phyloP scores from a whole-genome alignment of 1,284 basidiomycete species.

The Leccinum subrobustum region DNA sequence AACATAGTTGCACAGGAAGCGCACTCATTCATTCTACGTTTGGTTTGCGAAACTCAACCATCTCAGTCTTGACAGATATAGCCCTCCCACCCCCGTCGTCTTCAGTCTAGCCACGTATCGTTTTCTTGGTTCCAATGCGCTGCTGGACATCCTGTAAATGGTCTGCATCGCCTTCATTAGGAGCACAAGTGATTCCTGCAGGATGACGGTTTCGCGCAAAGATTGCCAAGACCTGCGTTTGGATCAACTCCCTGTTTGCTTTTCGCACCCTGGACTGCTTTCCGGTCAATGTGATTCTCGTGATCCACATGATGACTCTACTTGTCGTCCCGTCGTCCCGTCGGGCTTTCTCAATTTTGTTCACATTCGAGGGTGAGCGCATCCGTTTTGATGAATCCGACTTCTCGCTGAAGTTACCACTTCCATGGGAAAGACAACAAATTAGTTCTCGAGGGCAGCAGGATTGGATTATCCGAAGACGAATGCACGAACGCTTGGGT shows the following conservation, averaged over 20 bases:
- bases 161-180: constrained; percentile 7
- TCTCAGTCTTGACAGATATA: constrained; percentile 20
- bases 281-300: constrained; percentile 7
- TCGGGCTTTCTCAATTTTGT: constrained; percentile 11
- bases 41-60: constrained; percentile 15
- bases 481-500: constrained; percentile 5
- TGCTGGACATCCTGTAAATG: constrained; percentile 19
- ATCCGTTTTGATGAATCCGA: constrained; percentile 1
- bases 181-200: constrained; percentile 4
- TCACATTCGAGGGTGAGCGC: constrained; percentile 9
- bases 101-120: constrained; percentile 19
- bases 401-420: constrained; percentile 26
- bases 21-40: constrained; percentile 8
- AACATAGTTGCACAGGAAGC: constrained; percentile 26
- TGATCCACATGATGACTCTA: constrained; percentile 3
- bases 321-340: constrained; percentile 1
- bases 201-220: constrained; percentile 1
- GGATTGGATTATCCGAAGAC: constrained; percentile 13
- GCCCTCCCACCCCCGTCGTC: constrained; percentile 27
- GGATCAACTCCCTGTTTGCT: constrained; percentile 12
- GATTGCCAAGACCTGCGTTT: constrained; percentile 30
- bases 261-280: constrained; percentile 18
- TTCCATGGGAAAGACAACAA: constrained; percentile 26
- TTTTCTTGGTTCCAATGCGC: constrained; percentile 20
- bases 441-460: constrained; percentile 34